Evolutionary conservation across 2,329 filamentous ascomycete genomes (phyloP).

Genomic region (Diaporthe citri): DNA sequence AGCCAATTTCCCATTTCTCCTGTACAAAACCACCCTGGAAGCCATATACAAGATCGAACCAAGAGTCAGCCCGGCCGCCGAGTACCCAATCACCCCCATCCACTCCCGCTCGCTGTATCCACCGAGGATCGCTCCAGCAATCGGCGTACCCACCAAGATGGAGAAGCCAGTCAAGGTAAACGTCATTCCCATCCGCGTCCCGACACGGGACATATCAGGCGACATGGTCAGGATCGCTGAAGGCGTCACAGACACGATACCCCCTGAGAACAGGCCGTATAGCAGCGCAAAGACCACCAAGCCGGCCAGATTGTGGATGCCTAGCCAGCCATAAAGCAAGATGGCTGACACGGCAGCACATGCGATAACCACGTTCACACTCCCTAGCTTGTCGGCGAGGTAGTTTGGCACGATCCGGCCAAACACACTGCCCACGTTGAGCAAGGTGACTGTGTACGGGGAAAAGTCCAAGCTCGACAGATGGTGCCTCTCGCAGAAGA

Average conservation of each 20-base stretch:
- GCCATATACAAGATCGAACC: slow-evolving; percentile 43
- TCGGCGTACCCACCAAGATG: slow-evolving; percentile 64
- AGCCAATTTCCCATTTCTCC: slow-evolving; percentile 40
- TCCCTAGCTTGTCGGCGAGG: slow-evolving; percentile 57
- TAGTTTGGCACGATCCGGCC: slow-evolving; percentile 60
- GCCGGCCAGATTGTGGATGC: slow-evolving; percentile 51
- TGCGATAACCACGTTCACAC: slow-evolving; percentile 54
- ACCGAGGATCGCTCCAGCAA: slow-evolving; percentile 61
- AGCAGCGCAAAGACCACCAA: slow-evolving; percentile 57
- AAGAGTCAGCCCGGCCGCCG: slow-evolving; percentile 47
- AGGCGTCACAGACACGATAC: slow-evolving; percentile 58
- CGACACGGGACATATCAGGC: slow-evolving; percentile 52
- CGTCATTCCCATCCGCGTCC: slow-evolving; percentile 58
- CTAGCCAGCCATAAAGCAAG: slow-evolving; percentile 56
- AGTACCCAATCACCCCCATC: slow-evolving; percentile 50
- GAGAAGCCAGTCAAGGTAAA: slow-evolving; percentile 57
- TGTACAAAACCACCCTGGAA: slow-evolving; percentile 45
- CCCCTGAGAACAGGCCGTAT: slow-evolving; percentile 61
- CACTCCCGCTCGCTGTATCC: slow-evolving; percentile 46
- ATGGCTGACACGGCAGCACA: slow-evolving; percentile 51
- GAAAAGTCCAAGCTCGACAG: slow-evolving; percentile 51
- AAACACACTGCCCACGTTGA: slow-evolving; percentile 60
- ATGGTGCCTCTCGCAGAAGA: slow-evolving; percentile 56
- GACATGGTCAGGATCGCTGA: slow-evolving; percentile 53
- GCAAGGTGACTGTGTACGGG: slow-evolving; percentile 56